These are phyloP conservation scores for Stylonectria norvegica DNA, from an alignment of 2,329 filamentous ascomycete species.

Conservation along the genomic window DNA sequence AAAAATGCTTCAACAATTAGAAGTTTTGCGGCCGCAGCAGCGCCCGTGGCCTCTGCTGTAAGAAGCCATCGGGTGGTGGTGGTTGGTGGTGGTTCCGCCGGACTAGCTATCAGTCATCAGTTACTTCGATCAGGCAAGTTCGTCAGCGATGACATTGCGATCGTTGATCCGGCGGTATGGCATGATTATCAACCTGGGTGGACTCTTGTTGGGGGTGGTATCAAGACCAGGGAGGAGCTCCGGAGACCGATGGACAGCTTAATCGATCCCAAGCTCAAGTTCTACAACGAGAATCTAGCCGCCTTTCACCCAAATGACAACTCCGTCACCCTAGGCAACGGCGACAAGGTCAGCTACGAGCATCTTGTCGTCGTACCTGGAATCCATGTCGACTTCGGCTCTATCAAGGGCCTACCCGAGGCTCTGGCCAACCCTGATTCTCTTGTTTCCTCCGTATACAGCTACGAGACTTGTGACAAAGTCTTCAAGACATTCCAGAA, in stretches of 20 bases:
- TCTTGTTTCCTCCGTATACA: conserved; percentile 55
- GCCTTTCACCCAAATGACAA: conserved; percentile 55
- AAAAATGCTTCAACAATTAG: not conserved
- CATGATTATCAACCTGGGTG: conserved; percentile 69
- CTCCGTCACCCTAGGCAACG: conserved; percentile 50
- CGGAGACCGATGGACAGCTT: conserved; percentile 48
- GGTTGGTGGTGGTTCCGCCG: conserved; percentile 64
- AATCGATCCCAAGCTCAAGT: conserved; percentile 57
- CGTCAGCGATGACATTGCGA: conserved; percentile 56
- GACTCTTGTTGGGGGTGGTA: conserved; percentile 64
- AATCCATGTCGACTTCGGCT: conserved; percentile 48
- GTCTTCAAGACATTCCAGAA: conserved; percentile 46
- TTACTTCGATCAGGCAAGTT: conserved; percentile 59
- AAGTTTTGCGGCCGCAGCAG: conserved; percentile 7
- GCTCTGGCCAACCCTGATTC: conserved; percentile 47
- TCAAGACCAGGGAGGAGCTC: conserved; percentile 60
- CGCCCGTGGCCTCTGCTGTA: conserved; percentile 10
- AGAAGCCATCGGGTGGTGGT: conserved; percentile 61
- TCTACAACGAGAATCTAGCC: conserved; percentile 53
- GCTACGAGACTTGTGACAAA: conserved; percentile 54
- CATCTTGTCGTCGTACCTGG: conserved; percentile 62
- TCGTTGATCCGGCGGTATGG: conserved; percentile 60
- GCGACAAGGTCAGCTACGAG: conserved; percentile 57
- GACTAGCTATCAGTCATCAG: conserved; percentile 64
- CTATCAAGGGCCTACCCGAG: conserved; percentile 54